These are phyloP conservation scores for Zasmidium cellare DNA, from an alignment of 2,329 filamentous ascomycete genomes.

Conservation along the genomic window DNA sequence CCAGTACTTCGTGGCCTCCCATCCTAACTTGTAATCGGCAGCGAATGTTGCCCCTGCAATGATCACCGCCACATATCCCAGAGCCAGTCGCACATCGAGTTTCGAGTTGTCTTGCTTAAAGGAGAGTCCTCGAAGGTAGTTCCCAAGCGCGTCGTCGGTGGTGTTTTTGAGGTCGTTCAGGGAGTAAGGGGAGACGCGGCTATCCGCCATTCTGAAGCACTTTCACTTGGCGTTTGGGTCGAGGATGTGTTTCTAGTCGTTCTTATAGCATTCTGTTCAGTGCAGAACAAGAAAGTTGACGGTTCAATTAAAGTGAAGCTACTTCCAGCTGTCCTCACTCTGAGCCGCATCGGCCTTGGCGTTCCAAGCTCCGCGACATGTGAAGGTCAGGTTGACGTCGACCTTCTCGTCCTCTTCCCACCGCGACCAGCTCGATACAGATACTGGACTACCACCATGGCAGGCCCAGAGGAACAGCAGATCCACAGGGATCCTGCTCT, in stretches of 20 bases:
- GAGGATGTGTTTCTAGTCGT: not conserved
- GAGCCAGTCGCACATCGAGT: conserved; percentile 75
- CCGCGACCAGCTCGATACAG: not conserved
- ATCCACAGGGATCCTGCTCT: conserved; percentile 98
- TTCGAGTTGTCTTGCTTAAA: conserved; percentile 81
- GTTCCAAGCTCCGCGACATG: conserved; percentile 5
- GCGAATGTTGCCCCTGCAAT: conserved; percentile 82
- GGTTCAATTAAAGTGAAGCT: not conserved
- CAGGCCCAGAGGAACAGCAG: conserved; percentile 82
- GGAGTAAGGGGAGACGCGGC: conserved; percentile 36
- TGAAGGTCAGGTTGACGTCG: conserved; percentile 6
- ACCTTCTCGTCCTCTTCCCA: not conserved
- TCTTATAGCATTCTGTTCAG: conserved; percentile 9
- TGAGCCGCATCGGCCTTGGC: not conserved
- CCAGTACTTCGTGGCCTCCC: conserved; percentile 79
- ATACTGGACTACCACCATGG: conserved; percentile 57
- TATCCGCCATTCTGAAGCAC: conserved; percentile 29
- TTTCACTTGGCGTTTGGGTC: not conserved
- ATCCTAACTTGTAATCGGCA: conserved; percentile 89
- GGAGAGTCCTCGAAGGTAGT: conserved; percentile 85
- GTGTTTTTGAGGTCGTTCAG: conserved; percentile 88
- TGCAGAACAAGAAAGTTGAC: not conserved
- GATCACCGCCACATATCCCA: conserved; percentile 80
- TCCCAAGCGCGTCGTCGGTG: conserved; percentile 88
- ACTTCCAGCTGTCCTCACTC: not conserved